A percentile compares a stretch with the other conserved stretches of the same genome.
Conservation (phyloP, 441 rosid species). For the Eruca vesicaria region DNA sequence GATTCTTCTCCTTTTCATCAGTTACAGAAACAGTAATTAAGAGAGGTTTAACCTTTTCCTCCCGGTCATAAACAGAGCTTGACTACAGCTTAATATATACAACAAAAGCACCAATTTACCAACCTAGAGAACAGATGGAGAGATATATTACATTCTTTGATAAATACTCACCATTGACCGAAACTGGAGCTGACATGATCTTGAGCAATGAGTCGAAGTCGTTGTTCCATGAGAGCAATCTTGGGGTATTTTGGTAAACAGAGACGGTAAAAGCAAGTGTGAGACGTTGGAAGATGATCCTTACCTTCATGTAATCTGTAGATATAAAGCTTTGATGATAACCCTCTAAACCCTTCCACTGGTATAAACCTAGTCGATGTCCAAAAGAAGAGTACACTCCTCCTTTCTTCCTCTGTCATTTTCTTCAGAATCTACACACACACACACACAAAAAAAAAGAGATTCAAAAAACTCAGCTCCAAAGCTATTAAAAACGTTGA, state of each 20-base stretch:
- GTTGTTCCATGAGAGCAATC: conserved; percentile 58
- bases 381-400: conserved; percentile 90
- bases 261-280: conserved; percentile 88
- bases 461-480: background rate
- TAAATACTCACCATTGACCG: conserved; percentile 64
- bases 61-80: conserved; percentile 10
- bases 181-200: conserved; percentile 94
- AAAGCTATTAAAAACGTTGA: background rate
- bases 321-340: conserved; percentile 72
- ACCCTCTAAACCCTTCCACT: conserved; percentile 84
- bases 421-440: conserved; percentile 59
- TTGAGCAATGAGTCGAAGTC: conserved; percentile 62
- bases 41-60: conserved; percentile 25
- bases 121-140: conserved; percentile 12
- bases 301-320: conserved; percentile 57
- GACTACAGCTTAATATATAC: conserved; percentile 24
- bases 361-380: conserved; percentile 88
- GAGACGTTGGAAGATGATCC: conserved; percentile 80
- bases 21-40: conserved; percentile 9
- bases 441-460: background rate
- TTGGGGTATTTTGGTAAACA: conserved; percentile 78
- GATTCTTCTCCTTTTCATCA: background rate
- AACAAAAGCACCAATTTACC: conserved; percentile 19
- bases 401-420: conserved; percentile 70
- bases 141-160: conserved; percentile 1